These are phyloP conservation scores for Sequoia sempervirens DNA, from an alignment of 75 land plant genomes.

Conservation along the genomic window DNA sequence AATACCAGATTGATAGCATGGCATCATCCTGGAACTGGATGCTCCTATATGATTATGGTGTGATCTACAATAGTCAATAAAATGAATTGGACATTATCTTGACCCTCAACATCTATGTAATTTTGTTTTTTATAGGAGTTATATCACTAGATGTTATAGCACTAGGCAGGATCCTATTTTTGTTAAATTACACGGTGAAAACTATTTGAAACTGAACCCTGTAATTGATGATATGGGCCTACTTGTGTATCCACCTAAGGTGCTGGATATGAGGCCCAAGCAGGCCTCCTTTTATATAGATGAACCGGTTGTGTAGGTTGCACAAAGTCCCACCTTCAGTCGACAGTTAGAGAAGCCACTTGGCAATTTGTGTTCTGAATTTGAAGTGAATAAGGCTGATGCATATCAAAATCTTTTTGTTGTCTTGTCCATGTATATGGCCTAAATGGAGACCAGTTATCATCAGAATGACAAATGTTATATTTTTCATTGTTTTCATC, in stretches of 20 bases:
- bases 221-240: neutral
- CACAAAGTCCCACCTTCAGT: neutral
- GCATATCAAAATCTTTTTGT: neutral
- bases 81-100: neutral
- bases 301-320: neutral
- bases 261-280: neutral
- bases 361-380: neutral
- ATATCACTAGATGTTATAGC: neutral
- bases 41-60: neutral
- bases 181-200: neutral
- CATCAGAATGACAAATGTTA: neutral
- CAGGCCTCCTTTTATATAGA: neutral
- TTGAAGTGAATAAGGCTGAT: neutral
- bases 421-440: neutral
- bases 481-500: neutral
- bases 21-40: neutral
- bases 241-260: neutral
- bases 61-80: neutral
- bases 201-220: neutral
- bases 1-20: neutral
- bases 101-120: neutral
- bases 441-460: neutral
- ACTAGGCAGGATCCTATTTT: neutral
- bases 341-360: neutral
- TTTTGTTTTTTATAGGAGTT: neutral